Evolutionary conservation across 2,329 filamentous ascomycete genomes (phyloP).

Genomic region (Drechmeria coniospora): DNA sequence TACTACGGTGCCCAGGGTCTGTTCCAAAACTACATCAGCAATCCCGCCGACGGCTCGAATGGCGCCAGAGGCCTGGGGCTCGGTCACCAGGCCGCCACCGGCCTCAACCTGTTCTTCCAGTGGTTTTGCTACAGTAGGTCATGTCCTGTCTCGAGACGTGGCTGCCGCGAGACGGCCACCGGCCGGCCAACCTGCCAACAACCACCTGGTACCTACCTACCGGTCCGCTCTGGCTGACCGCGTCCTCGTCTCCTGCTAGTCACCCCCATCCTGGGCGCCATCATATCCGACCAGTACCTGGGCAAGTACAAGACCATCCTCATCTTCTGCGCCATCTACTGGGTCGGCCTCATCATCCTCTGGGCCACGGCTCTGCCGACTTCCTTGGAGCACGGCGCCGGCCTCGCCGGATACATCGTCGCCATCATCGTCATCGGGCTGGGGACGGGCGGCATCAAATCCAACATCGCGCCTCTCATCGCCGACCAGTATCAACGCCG

Average conservation of each 20-base stretch:
- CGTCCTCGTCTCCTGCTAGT: slow-evolving; percentile 10
- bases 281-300: slow-evolving; percentile 40
- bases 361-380: slow-evolving; percentile 31
- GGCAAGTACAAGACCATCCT: slow-evolving; percentile 49
- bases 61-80: slow-evolving; percentile 36
- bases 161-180: too few species aligned
- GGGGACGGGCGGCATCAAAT: slow-evolving; percentile 56
- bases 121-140: slow-evolving; percentile 27
- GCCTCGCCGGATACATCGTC: slow-evolving; percentile 34
- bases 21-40: slow-evolving; percentile 39
- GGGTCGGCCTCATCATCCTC: slow-evolving; percentile 38
- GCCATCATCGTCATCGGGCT: slow-evolving; percentile 48
- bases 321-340: slow-evolving; percentile 40
- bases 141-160: too few species aligned
- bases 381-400: slow-evolving; percentile 19
- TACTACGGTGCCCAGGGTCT: slow-evolving; percentile 39
- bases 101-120: slow-evolving; percentile 39
- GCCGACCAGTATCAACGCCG: slow-evolving; percentile 50
- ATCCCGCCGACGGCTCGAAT: slow-evolving; percentile 16
- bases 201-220: too few species aligned
- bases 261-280: slow-evolving; percentile 32
- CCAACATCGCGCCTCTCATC: slow-evolving; percentile 42
- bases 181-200: too few species aligned
- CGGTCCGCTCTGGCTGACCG: background rate
- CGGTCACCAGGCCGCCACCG: slow-evolving; percentile 38